phyloP scores from a whole-genome alignment of 2,329 filamentous ascomycete genomes.

The Chaetomiaceae sp. region DNA sequence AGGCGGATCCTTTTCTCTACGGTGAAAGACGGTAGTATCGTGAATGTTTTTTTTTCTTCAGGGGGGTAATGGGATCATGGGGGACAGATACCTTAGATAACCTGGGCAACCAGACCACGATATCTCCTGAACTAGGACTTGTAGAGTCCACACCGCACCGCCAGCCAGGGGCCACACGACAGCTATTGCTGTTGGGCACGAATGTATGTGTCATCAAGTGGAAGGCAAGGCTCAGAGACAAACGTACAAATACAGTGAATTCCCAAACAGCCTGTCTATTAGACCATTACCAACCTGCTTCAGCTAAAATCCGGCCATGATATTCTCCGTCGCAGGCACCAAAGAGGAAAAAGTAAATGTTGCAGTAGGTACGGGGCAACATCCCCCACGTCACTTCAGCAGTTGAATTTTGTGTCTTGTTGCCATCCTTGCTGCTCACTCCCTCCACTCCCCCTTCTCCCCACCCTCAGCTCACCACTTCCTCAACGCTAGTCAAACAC shows the following conservation, averaged over 20 bases:
- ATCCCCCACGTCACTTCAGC: slow-evolving; percentile 6
- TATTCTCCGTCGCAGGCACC: slow-evolving; percentile 4
- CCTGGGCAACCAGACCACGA: neutral
- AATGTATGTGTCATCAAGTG: neutral
- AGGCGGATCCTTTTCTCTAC: neutral
- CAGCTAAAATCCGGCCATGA: slow-evolving; percentile 14
- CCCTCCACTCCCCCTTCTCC: neutral
- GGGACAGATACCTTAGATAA: neutral
- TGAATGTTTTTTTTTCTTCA: neutral
- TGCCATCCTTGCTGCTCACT: slow-evolving; percentile 4
- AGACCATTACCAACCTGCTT: slow-evolving; percentile 24
- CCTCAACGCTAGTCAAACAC: neutral
- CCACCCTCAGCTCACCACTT: neutral
- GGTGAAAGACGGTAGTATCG: neutral
- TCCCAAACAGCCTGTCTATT: slow-evolving; percentile 24
- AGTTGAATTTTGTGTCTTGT: neutral
- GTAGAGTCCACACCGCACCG: neutral
- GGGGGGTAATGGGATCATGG: neutral
- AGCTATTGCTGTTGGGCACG: neutral
- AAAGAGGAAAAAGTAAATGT: slow-evolving; percentile 13
- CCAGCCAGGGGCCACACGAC: neutral
- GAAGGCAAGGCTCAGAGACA: slow-evolving; percentile 8
- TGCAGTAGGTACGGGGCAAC: slow-evolving; percentile 3
- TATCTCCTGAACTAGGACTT: neutral
- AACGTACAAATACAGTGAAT: slow-evolving; percentile 24